Percentiles rank a stretch among this genome's conserved stretches.
phyloP scores from a whole-genome alignment of 805 yeast species.

The Yamadazyma philogaea region DNA sequence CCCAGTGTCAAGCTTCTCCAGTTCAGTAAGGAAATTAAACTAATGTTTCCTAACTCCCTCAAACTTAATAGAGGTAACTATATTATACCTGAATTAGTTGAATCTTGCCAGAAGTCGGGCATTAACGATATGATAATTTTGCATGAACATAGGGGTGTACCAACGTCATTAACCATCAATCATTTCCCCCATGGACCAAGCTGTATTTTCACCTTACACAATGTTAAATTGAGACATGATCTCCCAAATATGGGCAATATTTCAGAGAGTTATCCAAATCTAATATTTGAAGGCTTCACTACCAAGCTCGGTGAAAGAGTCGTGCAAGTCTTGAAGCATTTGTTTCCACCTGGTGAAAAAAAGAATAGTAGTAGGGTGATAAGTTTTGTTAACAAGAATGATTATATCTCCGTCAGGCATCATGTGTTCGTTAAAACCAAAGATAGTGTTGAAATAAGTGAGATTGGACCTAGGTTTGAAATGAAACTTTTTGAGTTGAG shows the following conservation, averaged over 20 bases:
- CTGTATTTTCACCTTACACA: constrained; percentile 88
- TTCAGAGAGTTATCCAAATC: constrained; percentile 89
- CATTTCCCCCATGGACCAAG: constrained; percentile 99
- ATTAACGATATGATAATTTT: constrained; percentile 81
- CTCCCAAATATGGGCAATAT: constrained; percentile 80
- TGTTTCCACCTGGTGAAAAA: constrained; percentile 97
- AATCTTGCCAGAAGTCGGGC: constrained; percentile 76
- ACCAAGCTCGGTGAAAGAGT: constrained; percentile 81
- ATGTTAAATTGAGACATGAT: constrained; percentile 93
- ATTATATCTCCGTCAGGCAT: constrained; percentile 90
- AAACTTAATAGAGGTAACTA: constrained; percentile 92
- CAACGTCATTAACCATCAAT: constrained; percentile 85
- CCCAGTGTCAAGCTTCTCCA: constrained; percentile 84
- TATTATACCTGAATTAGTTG: constrained; percentile 77
- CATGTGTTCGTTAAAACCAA: constrained; percentile 89
- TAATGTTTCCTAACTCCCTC: constrained; percentile 85
- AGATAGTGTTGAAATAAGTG: constrained; percentile 88
- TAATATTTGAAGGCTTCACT: constrained; percentile 86
- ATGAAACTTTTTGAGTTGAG: constrained; percentile 88
- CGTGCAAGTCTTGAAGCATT: constrained; percentile 73
- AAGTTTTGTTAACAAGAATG: constrained; percentile 86
- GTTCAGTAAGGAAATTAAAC: constrained; percentile 87
- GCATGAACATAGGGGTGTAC: constrained; percentile 98
- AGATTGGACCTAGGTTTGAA: constrained; percentile 98
- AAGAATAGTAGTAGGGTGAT: constrained; percentile 87